Conservation (phyloP, 2,329 filamentous ascomycete genomes). For the Hypoxylon sp. region DNA sequence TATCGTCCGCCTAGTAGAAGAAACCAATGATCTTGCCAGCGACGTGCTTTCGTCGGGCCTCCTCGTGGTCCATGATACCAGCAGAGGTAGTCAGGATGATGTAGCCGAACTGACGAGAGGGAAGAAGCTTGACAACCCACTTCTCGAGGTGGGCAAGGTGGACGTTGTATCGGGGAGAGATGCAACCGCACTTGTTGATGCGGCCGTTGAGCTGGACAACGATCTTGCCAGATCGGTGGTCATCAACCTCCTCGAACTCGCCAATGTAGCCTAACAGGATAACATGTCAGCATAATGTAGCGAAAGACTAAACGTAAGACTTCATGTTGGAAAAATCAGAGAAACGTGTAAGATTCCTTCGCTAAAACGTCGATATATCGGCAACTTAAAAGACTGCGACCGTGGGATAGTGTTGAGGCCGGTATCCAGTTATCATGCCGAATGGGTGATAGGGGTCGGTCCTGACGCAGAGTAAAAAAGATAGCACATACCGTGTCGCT, state of each 20-base stretch:
- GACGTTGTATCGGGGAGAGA: slow-evolving; percentile 99
- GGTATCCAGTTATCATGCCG: slow-evolving; percentile 99
- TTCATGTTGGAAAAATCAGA: slow-evolving; percentile 79
- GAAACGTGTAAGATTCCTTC: slow-evolving; percentile 97
- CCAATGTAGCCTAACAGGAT: slow-evolving; percentile 87
- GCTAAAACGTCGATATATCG: slow-evolving; percentile 88
- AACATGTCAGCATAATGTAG: slow-evolving; percentile 79
- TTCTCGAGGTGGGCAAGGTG: slow-evolving; percentile 98
- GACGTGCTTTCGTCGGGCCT: slow-evolving; percentile 98
- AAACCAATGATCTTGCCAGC: slow-evolving; percentile 99
- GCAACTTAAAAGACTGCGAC: slow-evolving; percentile 99
- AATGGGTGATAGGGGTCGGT: slow-evolving; percentile 58
- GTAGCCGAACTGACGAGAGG: slow-evolving; percentile 99
- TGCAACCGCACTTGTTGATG: slow-evolving; percentile 99
- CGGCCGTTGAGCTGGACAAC: slow-evolving; percentile 99
- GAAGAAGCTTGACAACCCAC: slow-evolving; percentile 99
- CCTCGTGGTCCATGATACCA: slow-evolving; percentile 99
- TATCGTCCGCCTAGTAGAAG: slow-evolving; percentile 82
- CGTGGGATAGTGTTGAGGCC: slow-evolving; percentile 82
- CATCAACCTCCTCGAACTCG: slow-evolving; percentile 99
- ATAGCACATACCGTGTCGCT: slow-evolving; percentile 92
- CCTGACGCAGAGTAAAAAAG: slow-evolving; percentile 14
- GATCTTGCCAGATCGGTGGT: slow-evolving; percentile 99
- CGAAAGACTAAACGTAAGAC: slow-evolving; percentile 92
- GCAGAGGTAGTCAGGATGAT: slow-evolving; percentile 99